Base-by-base conservation (phyloP, 805 yeast species). In the Pichia californica region DNA sequence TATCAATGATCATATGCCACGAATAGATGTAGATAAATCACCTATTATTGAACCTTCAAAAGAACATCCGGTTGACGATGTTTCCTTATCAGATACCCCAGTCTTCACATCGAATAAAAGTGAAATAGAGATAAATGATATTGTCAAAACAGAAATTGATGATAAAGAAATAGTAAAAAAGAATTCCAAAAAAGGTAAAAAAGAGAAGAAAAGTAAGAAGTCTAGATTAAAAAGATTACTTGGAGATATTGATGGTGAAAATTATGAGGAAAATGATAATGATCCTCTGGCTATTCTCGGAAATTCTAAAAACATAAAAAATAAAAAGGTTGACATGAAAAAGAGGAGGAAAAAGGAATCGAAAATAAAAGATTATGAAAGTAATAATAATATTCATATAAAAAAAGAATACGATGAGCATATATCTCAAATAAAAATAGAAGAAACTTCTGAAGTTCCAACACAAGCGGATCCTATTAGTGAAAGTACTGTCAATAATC, bases 391-490 rank as follows among this genome's bases (percentile, higher is more conserved):
- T 10, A 31, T 11, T 19, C 19, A 36, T 9, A 14, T 36, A 5
- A 27, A 20, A 27, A 18, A 36, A 26, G 25, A 27, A 27, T 16
- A 19, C 7, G 30, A 25, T 19, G 21, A 19, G 10, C 10, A 25
- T 25, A 7, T 8, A 13, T 21, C 23, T 6, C 6, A 11, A 19
- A 15, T 16, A 7, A 25, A 36, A 27, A 31, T 44, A 5, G 48
- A 53, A 9, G 46, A 38, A 15, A 36, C 19, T 8, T 19, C 39
- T 36, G 33, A 38, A 43, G 15, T 41, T 27, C 44, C 49, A n/a
- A 36, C 46, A 38, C 35, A 41, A 33, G 46, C 45, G 14, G 49
- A 45, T n/a, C 48, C 40, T 4, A 43, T 30, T 26, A 43, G 40
- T 8, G 51, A 44, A 9, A 25, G 38, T 13, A 50, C 16, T 18